Evolutionary conservation across 805 yeast species (phyloP).

Genomic region (Candida broadrunensis): DNA sequence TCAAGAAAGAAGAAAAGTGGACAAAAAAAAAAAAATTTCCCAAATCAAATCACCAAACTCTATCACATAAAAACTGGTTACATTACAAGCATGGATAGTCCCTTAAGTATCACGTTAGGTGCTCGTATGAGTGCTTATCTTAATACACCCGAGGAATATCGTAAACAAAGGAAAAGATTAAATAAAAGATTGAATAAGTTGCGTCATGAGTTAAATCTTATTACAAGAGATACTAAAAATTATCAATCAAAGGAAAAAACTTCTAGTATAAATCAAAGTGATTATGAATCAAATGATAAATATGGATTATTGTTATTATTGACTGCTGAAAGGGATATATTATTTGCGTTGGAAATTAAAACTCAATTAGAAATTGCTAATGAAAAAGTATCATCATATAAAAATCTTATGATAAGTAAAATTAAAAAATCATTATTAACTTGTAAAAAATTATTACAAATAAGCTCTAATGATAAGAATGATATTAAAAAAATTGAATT

Average conservation of each 20-base stretch:
- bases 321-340: slow-evolving; percentile 74
- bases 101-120: slow-evolving; percentile 47
- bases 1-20: not conserved
- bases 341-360: slow-evolving; percentile 65
- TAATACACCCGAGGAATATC: slow-evolving; percentile 66
- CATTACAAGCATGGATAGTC: slow-evolving; percentile 28
- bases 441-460: slow-evolving; percentile 39
- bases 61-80: no score
- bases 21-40: not conserved
- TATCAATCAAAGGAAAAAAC: slow-evolving; percentile 50
- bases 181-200: slow-evolving; percentile 59
- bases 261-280: slow-evolving; percentile 43
- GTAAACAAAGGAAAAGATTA: slow-evolving; percentile 61
- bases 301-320: slow-evolving; percentile 60
- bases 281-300: slow-evolving; percentile 48
- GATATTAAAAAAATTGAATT: slow-evolving; percentile 24
- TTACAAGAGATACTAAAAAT: slow-evolving; percentile 64
- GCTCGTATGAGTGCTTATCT: slow-evolving; percentile 62
- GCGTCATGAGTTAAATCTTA: slow-evolving; percentile 62
- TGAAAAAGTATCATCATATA: slow-evolving; percentile 44
- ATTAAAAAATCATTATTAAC: slow-evolving; percentile 59
- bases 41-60: no score
- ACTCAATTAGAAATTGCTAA: slow-evolving; percentile 52
- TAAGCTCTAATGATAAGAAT: slow-evolving; percentile 39
- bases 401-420: slow-evolving; percentile 51